These are phyloP conservation scores for Ophiostoma tasmaniense DNA, from an alignment of 2,329 filamentous ascomycete genomes.

Conservation along the genomic window DNA sequence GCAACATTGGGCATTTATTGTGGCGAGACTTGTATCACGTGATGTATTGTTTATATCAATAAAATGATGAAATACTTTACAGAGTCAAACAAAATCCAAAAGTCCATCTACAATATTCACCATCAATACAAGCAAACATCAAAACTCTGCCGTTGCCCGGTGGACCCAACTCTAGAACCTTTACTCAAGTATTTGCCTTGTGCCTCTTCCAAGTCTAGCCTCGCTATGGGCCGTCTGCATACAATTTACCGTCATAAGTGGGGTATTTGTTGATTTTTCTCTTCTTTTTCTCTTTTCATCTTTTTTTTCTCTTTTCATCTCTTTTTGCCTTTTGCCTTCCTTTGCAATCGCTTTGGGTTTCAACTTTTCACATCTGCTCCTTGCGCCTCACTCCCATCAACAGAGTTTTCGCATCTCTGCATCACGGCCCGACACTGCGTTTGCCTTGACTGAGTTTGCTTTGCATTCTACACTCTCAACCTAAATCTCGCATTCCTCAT, in stretches of 20 bases:
- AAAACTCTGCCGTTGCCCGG: background rate
- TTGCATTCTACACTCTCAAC: no score
- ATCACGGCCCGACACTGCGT: background rate
- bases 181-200: no score
- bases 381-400: background rate
- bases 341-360: no score
- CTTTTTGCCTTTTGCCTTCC: background rate
- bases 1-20: background rate
- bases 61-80: background rate
- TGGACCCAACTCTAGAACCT: background rate
- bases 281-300: background rate
- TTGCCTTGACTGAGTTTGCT: no score
- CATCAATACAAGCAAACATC: background rate
- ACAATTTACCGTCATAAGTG: constrained; percentile 5
- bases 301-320: no score
- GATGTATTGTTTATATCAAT: background rate
- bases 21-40: background rate
- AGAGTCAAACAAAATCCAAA: background rate
- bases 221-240: background rate
- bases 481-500: background rate
- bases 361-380: no score
- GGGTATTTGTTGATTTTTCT: constrained; percentile 6
- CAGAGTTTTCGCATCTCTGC: background rate
- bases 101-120: background rate
- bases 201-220: no score